phyloP scores from a whole-genome alignment of 148 eudicot species.

The Amaranthus hypochondriacus region DNA sequence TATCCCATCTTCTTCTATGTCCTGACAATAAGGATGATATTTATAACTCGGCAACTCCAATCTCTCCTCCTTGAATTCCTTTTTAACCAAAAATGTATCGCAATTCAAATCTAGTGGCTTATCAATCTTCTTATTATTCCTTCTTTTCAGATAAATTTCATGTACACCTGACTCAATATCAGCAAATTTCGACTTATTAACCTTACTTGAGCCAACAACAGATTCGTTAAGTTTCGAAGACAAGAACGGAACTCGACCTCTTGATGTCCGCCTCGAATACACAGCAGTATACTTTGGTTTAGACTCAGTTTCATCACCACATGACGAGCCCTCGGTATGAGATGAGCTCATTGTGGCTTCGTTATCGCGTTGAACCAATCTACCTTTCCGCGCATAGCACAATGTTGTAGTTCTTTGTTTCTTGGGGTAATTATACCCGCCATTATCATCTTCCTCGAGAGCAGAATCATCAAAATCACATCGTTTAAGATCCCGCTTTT shows the following conservation, averaged over 20 bases:
- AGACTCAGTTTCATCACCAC: slow-evolving; percentile 30
- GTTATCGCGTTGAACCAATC: slow-evolving; percentile 19
- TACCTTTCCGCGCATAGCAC: slow-evolving; percentile 18
- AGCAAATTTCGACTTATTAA: slow-evolving; percentile 28
- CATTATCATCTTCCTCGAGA: slow-evolving; percentile 24
- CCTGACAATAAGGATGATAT: slow-evolving; percentile 44
- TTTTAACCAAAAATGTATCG: slow-evolving; percentile 26
- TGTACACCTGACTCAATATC: slow-evolving; percentile 33
- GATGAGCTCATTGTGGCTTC: slow-evolving; percentile 32
- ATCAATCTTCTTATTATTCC: slow-evolving; percentile 25
- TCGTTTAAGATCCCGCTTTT: slow-evolving; percentile 39
- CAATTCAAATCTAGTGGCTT: slow-evolving; percentile 10
- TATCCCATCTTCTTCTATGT: slow-evolving; percentile 36
- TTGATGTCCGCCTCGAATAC: slow-evolving; percentile 6
- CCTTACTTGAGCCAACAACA: slow-evolving; percentile 28
- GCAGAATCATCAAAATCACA: slow-evolving; percentile 29
- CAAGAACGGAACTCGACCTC: slow-evolving; percentile 36
- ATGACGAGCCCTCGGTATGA: slow-evolving; percentile 28
- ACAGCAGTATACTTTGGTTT: slow-evolving; percentile 20
- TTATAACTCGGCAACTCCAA: slow-evolving; percentile 37
- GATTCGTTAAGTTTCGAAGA: slow-evolving; percentile 46
- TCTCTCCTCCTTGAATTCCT: slow-evolving; percentile 30
- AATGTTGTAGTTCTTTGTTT: slow-evolving; percentile 27
- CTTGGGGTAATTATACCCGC: slow-evolving; percentile 27
- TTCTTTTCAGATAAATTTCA: slow-evolving; percentile 40